Base-by-base conservation (phyloP, 2,329 filamentous ascomycete species). In the Fusarium sp. region DNA sequence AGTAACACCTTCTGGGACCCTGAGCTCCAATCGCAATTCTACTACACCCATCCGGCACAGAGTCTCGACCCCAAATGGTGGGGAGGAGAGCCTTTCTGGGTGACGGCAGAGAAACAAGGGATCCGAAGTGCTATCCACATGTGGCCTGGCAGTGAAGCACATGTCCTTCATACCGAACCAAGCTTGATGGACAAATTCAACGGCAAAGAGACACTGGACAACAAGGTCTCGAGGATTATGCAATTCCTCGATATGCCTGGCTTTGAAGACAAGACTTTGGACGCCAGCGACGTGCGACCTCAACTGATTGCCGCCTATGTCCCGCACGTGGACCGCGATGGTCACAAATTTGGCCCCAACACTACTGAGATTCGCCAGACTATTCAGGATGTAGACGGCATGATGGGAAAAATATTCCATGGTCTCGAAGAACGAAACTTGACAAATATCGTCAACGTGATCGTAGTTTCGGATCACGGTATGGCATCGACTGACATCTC, bases 91-190 rank as follows among this genome's bases (percentile, higher is more conserved):
- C 96, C 96, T 0, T 85, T 99, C 30, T 99, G 96, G 96, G 91
- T 92, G 27, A 97, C 95, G 2, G 95, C 95, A 8, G 96, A 98
- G 82, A 89, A 88, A 61, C 91, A 94, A 73, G 92, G 92, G 8
- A 85, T 97, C 32, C 88, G 89, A 60, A 90, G 91, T 30, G 96
- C 94, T 1, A 90, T 99, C 27, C 96, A 99, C 79, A 99, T 99
- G 96, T 99, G 96, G 96, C 96, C 96, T 3, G 96, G 96, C 4
- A 97, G 93, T 45, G 96, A 99, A 81, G 95, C 95, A 8, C 91
- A 94, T 78, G 92, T 97, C 66, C 85, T 89, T 15, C 84, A 86
- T n/a, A 84, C 90, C 20, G 90, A 95, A 68, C 93, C 95, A 4
- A 90, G 89, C 12, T 93, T 93, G 75, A 79, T 98, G 51, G 96